Percentiles rank a stretch among this genome's conserved stretches.
These are phyloP conservation scores for Leccinum boreale DNA, from an alignment of 768 basidiomycete species.

Conservation along the genomic window DNA sequence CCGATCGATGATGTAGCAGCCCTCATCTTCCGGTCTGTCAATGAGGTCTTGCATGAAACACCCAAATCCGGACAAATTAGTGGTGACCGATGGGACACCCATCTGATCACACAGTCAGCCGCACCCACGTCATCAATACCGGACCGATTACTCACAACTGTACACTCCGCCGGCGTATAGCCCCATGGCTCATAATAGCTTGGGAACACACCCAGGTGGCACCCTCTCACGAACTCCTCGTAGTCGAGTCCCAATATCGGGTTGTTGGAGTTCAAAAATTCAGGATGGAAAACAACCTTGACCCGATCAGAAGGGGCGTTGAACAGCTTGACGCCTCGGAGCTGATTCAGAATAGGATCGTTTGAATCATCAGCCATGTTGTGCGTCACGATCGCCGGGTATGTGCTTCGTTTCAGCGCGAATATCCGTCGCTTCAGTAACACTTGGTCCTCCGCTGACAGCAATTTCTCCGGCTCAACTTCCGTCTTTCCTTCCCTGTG, in stretches of 20 bases:
- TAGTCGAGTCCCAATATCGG: slow-evolving; percentile 97
- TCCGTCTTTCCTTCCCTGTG: slow-evolving; percentile 69
- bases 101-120: slow-evolving; percentile 49
- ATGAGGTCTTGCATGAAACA: slow-evolving; percentile 99
- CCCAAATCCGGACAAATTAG: slow-evolving; percentile 96
- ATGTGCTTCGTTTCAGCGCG: slow-evolving; percentile 89
- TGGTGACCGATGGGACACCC: slow-evolving; percentile 97
- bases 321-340: slow-evolving; percentile 91
- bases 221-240: slow-evolving; percentile 98
- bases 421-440: slow-evolving; percentile 94
- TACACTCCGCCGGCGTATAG: slow-evolving; percentile 97
- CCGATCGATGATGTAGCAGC: slow-evolving; percentile 95
- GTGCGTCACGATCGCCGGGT: slow-evolving; percentile 97
- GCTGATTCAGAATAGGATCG: slow-evolving; percentile 94
- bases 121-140: not conserved
- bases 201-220: slow-evolving; percentile 98
- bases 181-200: slow-evolving; percentile 98
- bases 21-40: slow-evolving; percentile 90
- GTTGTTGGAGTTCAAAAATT: slow-evolving; percentile 97
- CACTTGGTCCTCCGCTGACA: slow-evolving; percentile 91
- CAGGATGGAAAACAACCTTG: slow-evolving; percentile 97
- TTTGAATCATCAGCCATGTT: slow-evolving; percentile 94
- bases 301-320: slow-evolving; percentile 86
- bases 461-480: slow-evolving; percentile 69
- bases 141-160: slow-evolving; percentile 64